Base-by-base conservation (phyloP, 306 rosid species). In the Chamaecrista fasciculata region DNA sequence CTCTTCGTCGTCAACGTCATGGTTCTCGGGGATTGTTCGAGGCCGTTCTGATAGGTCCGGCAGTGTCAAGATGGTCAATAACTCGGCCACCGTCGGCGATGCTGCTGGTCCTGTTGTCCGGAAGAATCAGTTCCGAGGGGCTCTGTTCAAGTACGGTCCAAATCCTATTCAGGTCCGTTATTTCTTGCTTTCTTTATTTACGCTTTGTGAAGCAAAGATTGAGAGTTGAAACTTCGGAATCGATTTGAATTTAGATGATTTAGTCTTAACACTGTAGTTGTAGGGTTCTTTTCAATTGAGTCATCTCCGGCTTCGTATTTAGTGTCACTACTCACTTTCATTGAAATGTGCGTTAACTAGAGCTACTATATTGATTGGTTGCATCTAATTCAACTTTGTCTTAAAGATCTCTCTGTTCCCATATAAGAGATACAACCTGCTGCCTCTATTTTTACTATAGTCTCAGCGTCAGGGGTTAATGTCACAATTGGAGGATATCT, bases 61-160 rank as follows among this genome's bases (percentile, higher is more conserved):
- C 34, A 64, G 67, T 46, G 37, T 71, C 40, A 89, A 89, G 72
- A 80, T 84, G 87, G 55, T 72, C 3, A 56, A 12, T 10, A 87
- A 64, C 74, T 64, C 92, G 63, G 11, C 43, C 16, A 21, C 65
- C 11, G 70, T 68, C 12, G 63, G 76, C 23, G 92, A 94, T 23
- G 0, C 11, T 21, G 1, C 74, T 19, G 86, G 84, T 23, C 85
- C 96, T 25, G 81, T 95, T 26, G 70, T 81, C 18, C 77, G 87
- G 77, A 91, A 89, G 89, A 91, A 85, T 67, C 91, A 91, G 72
- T 83, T 79, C 83, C 92, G 92, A 28, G 97, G 99, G 1, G 85
- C 66, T 66, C 81, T 95, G 16, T 95, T 95, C 80, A 95, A 91
- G 90, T 95, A 95, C 72, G 99, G 99, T 20, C 92, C 97, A 40